Percentiles rank a stretch among this genome's conserved stretches.
Conservation (phyloP, 768 basidiomycete genomes). For the Ramaria rubella region DNA sequence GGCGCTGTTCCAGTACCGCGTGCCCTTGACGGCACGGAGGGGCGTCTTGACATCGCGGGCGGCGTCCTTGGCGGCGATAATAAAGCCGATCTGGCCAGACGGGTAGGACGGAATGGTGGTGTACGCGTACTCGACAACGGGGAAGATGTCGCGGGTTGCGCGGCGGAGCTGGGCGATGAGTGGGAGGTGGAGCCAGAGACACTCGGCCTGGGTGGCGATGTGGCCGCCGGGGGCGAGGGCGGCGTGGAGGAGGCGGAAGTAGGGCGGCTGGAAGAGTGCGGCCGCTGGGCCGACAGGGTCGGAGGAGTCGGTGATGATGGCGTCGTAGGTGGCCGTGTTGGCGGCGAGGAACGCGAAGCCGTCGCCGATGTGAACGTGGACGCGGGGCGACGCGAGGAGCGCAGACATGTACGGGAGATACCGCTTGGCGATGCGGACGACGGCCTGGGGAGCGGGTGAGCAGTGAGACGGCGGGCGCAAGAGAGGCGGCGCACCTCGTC, state of each 20-base stretch:
- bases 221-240: constrained; percentile 85
- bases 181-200: constrained; percentile 87
- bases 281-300: constrained; percentile 96
- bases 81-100: constrained; percentile 95
- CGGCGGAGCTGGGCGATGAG: constrained; percentile 72
- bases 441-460: constrained; percentile 55
- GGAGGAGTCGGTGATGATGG: constrained; percentile 97
- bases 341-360: constrained; percentile 95
- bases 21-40: constrained; percentile 60
- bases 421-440: constrained; percentile 87
- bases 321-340: constrained; percentile 84
- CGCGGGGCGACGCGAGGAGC: constrained; percentile 72
- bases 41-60: constrained; percentile 66
- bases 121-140: constrained; percentile 81
- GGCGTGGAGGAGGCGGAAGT: constrained; percentile 91
- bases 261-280: constrained; percentile 92
- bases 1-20: constrained; percentile 78
- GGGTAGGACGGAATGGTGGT: constrained; percentile 98
- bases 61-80: constrained; percentile 72
- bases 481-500: constrained; percentile 93
- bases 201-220: constrained; percentile 95
- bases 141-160: constrained; percentile 70
- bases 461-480: no score
- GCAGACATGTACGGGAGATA: constrained; percentile 93
- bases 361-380: constrained; percentile 83